Conservation (phyloP, 75 land plant species). For the Picea glauca region DNA sequence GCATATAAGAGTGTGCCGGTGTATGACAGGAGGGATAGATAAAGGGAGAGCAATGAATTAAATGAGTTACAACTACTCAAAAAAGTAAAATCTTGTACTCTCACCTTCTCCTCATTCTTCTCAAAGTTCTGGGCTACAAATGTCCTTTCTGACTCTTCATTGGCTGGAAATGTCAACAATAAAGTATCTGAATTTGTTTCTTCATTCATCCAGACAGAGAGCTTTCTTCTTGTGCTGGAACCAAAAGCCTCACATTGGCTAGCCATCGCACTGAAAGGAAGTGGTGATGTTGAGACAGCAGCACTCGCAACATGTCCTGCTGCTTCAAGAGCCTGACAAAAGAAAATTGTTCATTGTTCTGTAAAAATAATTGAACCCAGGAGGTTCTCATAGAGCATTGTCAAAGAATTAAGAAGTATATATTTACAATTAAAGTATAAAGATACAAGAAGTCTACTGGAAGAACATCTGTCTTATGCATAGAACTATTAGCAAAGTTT, state of each 20-base stretch:
- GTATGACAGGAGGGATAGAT: background rate
- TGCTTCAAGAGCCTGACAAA: conserved; percentile 75
- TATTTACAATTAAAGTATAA: background rate
- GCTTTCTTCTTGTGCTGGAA: conserved; percentile 74
- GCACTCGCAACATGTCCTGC: conserved; percentile 88
- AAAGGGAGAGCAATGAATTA: background rate
- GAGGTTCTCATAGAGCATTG: background rate
- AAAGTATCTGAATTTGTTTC: conserved; percentile 28
- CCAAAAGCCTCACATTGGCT: conserved; percentile 92
- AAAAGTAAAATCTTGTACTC: background rate
- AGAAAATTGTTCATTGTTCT: background rate
- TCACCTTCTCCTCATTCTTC: conserved; percentile 16
- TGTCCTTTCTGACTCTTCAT: conserved; percentile 12
- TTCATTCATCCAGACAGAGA: conserved; percentile 71
- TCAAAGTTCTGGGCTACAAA: background rate
- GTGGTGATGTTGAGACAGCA: conserved; percentile 64
- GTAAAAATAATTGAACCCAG: background rate
- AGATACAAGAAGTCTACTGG: background rate
- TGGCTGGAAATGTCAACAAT: conserved; percentile 19
- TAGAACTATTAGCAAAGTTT: background rate
- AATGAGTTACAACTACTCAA: background rate
- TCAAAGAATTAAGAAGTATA: background rate
- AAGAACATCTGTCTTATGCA: background rate
- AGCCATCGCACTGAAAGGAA: conserved; percentile 82
- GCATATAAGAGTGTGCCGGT: background rate